These are phyloP conservation scores for Boletus barrowsii DNA, from an alignment of 768 basidiomycete species.

Conservation along the genomic window DNA sequence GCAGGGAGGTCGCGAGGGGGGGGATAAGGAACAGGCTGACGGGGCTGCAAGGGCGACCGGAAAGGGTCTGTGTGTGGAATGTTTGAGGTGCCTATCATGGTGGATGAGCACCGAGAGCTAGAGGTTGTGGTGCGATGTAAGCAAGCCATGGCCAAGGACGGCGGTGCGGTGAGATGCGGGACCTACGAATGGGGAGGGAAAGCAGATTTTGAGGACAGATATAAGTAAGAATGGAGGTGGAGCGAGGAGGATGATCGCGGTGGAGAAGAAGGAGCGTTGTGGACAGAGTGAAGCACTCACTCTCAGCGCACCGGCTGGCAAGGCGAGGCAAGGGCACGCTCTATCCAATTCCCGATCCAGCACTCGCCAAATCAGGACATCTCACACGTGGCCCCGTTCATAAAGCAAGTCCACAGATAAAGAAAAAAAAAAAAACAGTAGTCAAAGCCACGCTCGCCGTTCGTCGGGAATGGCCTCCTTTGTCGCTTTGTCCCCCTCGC, in stretches of 20 bases:
- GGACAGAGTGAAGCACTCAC: constrained; percentile 6
- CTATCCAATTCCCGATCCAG: constrained; percentile 30
- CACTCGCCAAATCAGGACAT: constrained; percentile 16
- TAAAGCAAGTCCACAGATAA: constrained; percentile 1
- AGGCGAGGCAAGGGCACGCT: constrained; percentile 34
- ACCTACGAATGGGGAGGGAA: constrained; percentile 4
- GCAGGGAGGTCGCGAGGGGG: constrained; percentile 9
- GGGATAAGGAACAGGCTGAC: constrained; percentile 13
- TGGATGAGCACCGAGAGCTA: constrained; percentile 12
- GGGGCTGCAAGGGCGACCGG: constrained; percentile 17
- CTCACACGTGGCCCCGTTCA: constrained; percentile 28
- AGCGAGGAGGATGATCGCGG: constrained; percentile 7
- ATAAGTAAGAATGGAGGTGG: not conserved
- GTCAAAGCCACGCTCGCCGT: too few species aligned
- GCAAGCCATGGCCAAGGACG: not conserved
- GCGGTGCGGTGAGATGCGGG: constrained; percentile 10
- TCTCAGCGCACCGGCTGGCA: constrained; percentile 27
- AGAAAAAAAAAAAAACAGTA: not conserved
- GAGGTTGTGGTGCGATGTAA: constrained; percentile 13
- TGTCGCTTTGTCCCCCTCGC: constrained; percentile 3
- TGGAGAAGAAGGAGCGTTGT: constrained; percentile 15
- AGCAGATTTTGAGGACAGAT: not conserved
- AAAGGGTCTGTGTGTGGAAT: not conserved
- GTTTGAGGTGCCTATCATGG: constrained; percentile 15
- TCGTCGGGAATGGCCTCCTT: not conserved